These are phyloP conservation scores for Phalaenopsis aphrodite DNA, from an alignment of 106 monocot species.

Conservation along the genomic window DNA sequence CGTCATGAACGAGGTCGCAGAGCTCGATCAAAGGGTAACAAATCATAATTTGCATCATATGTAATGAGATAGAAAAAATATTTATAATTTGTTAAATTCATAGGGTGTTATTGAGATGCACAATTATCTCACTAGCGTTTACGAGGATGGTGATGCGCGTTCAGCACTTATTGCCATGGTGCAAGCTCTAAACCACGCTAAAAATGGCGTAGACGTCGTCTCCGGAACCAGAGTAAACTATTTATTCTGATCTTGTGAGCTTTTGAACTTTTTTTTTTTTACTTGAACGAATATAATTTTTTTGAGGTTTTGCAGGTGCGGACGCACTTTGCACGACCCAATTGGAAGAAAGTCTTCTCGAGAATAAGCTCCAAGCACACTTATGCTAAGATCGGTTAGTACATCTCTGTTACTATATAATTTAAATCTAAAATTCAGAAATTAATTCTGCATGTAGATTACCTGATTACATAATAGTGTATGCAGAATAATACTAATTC, in stretches of 20 bases:
- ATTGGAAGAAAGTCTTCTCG: conserved; percentile 93
- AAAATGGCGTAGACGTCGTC: conserved; percentile 86
- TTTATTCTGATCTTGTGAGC: neutral
- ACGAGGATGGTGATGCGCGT: conserved; percentile 92
- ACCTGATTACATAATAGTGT: too few species aligned
- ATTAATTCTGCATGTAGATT: too few species aligned
- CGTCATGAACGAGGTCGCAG: conserved; percentile 91
- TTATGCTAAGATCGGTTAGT: conserved; percentile 74
- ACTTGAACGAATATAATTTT: neutral
- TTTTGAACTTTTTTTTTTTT: neutral
- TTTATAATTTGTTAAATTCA: neutral
- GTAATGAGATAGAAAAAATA: neutral
- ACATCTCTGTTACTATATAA: too few species aligned
- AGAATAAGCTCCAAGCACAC: conserved; percentile 73
- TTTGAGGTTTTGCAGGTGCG: conserved; percentile 37
- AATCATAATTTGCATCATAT: too few species aligned
- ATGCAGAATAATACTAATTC: too few species aligned
- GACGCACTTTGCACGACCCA: conserved; percentile 88
- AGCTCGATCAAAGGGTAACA: conserved; percentile 81
- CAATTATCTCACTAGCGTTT: conserved; percentile 90
- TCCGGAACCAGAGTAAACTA: conserved; percentile 74
- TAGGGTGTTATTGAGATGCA: conserved; percentile 96
- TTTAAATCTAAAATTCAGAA: too few species aligned
- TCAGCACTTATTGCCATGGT: conserved; percentile 94
- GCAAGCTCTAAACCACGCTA: conserved; percentile 87